These are phyloP conservation scores for Trametes coccinea DNA, from an alignment of 768 basidiomycete genomes.

Conservation along the genomic window DNA sequence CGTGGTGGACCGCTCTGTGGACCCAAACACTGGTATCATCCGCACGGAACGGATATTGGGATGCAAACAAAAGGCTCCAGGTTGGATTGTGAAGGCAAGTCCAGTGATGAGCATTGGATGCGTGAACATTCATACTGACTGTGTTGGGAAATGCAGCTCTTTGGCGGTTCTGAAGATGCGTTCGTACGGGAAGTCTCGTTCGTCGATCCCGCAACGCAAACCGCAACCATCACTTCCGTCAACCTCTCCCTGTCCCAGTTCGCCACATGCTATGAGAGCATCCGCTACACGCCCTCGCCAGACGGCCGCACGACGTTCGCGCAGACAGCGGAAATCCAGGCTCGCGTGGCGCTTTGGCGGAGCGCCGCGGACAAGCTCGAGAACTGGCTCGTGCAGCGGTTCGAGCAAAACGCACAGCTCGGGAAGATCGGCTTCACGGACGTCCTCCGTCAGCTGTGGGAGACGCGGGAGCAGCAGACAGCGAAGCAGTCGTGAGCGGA, in stretches of 20 bases:
- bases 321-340: conserved; percentile 92
- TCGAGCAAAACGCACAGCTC: conserved; percentile 88
- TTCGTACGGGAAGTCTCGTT: conserved; percentile 95
- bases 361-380: conserved; percentile 82
- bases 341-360: conserved; percentile 79
- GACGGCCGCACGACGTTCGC: conserved; percentile 66
- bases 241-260: conserved; percentile 96
- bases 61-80: conserved; percentile 89
- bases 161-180: conserved; percentile 92
- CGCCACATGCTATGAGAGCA: conserved; percentile 87
- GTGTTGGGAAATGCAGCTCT: conserved; percentile 51
- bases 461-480: conserved; percentile 59
- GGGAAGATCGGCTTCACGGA: conserved; percentile 91
- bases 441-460: conserved; percentile 78
- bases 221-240: conserved; percentile 83
- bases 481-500: conserved; percentile 27
- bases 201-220: conserved; percentile 80
- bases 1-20: conserved; percentile 81
- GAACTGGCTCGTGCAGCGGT: conserved; percentile 82
- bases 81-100: conserved; percentile 89
- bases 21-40: conserved; percentile 83
- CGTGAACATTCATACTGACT: neutral
- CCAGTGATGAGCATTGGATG: neutral
- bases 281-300: conserved; percentile 78
- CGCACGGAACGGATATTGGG: conserved; percentile 89